phyloP scores from a whole-genome alignment of 805 yeast species.

The Wickerhamomyces subpelliculosus region DNA sequence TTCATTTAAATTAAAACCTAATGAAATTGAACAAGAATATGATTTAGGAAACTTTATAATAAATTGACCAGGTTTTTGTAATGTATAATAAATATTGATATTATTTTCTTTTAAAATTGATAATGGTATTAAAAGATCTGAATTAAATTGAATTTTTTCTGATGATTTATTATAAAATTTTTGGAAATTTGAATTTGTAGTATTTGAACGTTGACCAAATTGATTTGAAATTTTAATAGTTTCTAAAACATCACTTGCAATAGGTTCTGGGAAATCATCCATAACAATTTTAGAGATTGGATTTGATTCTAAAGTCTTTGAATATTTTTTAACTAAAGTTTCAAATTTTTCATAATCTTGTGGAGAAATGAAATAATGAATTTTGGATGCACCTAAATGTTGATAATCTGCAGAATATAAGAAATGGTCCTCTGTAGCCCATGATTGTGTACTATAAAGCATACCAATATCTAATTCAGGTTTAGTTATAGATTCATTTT shows the following conservation, averaged over 20 bases:
- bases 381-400: slow-evolving; percentile 46
- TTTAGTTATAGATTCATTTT: slow-evolving; percentile 32
- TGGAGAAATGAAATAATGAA: slow-evolving; percentile 62
- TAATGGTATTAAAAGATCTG: slow-evolving; percentile 46
- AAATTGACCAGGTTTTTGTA: slow-evolving; percentile 59
- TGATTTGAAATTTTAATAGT: slow-evolving; percentile 11
- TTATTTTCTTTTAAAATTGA: slow-evolving; percentile 38
- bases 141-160: slow-evolving; percentile 23
- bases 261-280: slow-evolving; percentile 7
- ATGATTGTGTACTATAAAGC: slow-evolving; percentile 47
- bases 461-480: slow-evolving; percentile 45
- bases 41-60: slow-evolving; percentile 51
- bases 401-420: slow-evolving; percentile 46
- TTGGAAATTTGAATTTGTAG: slow-evolving; percentile 11
- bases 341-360: slow-evolving; percentile 48
- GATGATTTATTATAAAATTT: slow-evolving; percentile 14
- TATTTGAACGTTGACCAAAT: slow-evolving; percentile 8
- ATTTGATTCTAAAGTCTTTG: too few relatives aligned
- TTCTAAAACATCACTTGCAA: slow-evolving; percentile 14
- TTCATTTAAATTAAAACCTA: slow-evolving; percentile 53
- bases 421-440: slow-evolving; percentile 58
- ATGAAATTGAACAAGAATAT: slow-evolving; percentile 42
- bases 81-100: slow-evolving; percentile 37
- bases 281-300: too few relatives aligned
- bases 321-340: slow-evolving; percentile 42